Percentiles rank a stretch among this genome's conserved stretches.
These are phyloP conservation scores for Flaveria floridana DNA, from an alignment of 140 eudicot species.

Conservation along the genomic window DNA sequence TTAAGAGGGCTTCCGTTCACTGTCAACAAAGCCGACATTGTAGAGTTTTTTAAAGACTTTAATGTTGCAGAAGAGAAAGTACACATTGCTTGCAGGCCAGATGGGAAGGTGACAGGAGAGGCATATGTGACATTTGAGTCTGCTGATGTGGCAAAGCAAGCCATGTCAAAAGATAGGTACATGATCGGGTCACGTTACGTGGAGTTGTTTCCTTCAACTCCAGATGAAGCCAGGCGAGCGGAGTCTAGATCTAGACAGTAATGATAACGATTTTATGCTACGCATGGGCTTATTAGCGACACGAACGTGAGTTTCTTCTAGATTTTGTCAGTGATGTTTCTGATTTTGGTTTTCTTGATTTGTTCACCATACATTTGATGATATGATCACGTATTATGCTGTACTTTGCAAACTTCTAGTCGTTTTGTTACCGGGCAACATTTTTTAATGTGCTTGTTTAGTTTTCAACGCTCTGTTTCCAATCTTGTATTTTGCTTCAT, in stretches of 20 bases:
- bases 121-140: slow-evolving; percentile 82
- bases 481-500: not conserved
- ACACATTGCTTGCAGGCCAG: slow-evolving; percentile 74
- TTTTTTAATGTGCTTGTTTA: slow-evolving; percentile 19
- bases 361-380: slow-evolving; percentile 28
- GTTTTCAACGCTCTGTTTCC: not conserved
- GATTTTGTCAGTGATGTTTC: slow-evolving; percentile 21
- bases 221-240: slow-evolving; percentile 81
- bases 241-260: slow-evolving; percentile 79
- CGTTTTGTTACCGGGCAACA: not conserved
- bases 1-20: slow-evolving; percentile 86
- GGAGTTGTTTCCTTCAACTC: slow-evolving; percentile 86
- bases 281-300: slow-evolving; percentile 5
- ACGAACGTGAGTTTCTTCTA: not conserved
- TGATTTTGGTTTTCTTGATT: slow-evolving; percentile 5
- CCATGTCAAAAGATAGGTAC: slow-evolving; percentile 82
- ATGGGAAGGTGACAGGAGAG: slow-evolving; percentile 96
- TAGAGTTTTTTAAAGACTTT: slow-evolving; percentile 64
- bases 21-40: slow-evolving; percentile 54
- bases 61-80: slow-evolving; percentile 57
- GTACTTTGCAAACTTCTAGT: slow-evolving; percentile 15
- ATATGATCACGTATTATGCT: slow-evolving; percentile 25
- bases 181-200: slow-evolving; percentile 80
- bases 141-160: slow-evolving; percentile 72
- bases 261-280: slow-evolving; percentile 13